Evolutionary conservation across 768 basidiomycete genomes (phyloP), one percentile per base, ranked within the genome.

Genomic region (Cytidiella melzeri): DNA sequence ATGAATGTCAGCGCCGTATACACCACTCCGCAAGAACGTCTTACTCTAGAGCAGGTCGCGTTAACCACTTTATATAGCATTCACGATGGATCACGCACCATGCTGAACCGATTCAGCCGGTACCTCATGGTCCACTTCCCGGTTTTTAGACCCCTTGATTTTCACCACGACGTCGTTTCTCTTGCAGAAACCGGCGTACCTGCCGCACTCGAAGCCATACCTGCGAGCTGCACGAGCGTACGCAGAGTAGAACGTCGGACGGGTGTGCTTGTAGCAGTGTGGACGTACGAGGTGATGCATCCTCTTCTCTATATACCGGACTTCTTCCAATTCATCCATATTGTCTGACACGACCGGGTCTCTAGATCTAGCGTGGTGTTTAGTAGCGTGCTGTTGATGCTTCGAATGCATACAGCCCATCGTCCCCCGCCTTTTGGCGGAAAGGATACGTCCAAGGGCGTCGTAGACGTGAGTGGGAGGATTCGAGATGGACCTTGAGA

Each of bases 41-140:
- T 42, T 25, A 45, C 45, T 47, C 48, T 47, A n/a, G n/a, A n/a
- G n/a, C n/a, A n/a, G n/a, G n/a, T n/a, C n/a, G n/a, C n/a, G n/a
- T n/a, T n/a, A n/a, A n/a, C n/a, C n/a, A n/a, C n/a, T n/a, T n/a
- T n/a, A n/a, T n/a, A n/a, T n/a, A n/a, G n/a, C n/a, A n/a, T n/a
- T n/a, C n/a, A n/a, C n/a, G n/a, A n/a, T n/a, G n/a, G n/a, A n/a
- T n/a, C 4, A 47, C 60, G 24, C 41, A 64, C 62, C 62, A 45
- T 64, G 61, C 61, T 64, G 62, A 46, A 64, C 60, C 37, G 57
- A 56, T 45, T 60, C 53, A 5, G 62, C 60, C 30, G 62, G 62
- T 36, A 64, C 62, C 47, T 64, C 62, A 47, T 64, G 62, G 15
- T 57, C 55, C 28, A 57, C 58, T 18, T 51, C 53, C 50, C 59